Evolutionary conservation across 345 rosid genomes (phyloP).

Genomic region (Gossypium australe): DNA sequence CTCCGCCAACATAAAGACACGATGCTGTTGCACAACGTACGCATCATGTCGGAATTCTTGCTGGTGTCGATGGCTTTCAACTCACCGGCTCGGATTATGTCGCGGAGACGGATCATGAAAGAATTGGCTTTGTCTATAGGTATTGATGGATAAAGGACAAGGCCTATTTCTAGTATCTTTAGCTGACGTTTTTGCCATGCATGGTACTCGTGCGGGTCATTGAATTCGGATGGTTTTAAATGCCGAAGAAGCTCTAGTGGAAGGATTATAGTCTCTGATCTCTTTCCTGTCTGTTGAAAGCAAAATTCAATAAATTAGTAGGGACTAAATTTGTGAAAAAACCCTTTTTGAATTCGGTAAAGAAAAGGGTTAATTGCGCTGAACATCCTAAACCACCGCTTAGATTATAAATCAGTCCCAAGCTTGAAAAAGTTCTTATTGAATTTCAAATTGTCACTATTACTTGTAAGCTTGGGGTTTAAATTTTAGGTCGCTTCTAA

Average conservation of each 20-base stretch:
- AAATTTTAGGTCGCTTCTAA: too few relatives aligned
- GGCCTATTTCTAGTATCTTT: slow-evolving; percentile 68
- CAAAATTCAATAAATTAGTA: not conserved
- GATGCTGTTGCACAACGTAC: slow-evolving; percentile 58
- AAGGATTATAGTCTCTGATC: slow-evolving; percentile 82
- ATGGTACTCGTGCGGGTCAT: slow-evolving; percentile 61
- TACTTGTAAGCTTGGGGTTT: too few relatives aligned
- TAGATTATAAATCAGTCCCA: not conserved
- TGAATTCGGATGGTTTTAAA: slow-evolving; percentile 72
- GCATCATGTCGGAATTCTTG: slow-evolving; percentile 70
- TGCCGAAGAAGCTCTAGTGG: slow-evolving; percentile 90
- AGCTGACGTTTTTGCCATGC: slow-evolving; percentile 84
- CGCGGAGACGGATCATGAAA: slow-evolving; percentile 49
- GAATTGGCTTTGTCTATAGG: slow-evolving; percentile 62
- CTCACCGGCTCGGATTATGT: slow-evolving; percentile 46
- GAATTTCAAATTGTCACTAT: too few relatives aligned
- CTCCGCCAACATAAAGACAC: slow-evolving; percentile 76
- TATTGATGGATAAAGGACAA: slow-evolving; percentile 64
- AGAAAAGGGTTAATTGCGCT: not conserved
- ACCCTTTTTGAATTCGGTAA: not conserved
- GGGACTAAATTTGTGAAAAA: not conserved
- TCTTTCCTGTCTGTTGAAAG: slow-evolving; percentile 52
- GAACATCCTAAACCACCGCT: not conserved
- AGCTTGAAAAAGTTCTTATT: not conserved
- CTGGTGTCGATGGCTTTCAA: slow-evolving; percentile 49